Percentiles rank a stretch among this genome's conserved stretches.
Conservation (phyloP, 257 asterid species). For the Linaria vulgaris region DNA sequence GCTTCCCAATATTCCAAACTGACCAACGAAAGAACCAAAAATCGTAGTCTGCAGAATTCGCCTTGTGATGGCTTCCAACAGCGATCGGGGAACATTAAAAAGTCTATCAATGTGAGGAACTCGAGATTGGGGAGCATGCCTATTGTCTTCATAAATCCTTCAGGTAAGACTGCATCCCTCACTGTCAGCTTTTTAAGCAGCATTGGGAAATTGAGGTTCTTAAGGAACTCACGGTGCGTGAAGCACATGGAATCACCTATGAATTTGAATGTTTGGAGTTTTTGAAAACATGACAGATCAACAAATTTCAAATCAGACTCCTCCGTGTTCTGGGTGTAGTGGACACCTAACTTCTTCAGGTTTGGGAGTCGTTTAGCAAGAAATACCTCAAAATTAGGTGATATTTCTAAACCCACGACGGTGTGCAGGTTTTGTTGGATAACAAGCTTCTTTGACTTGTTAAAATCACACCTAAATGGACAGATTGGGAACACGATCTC, state of each 20-base stretch:
- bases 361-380: slow-evolving; percentile 1
- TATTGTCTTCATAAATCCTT: not conserved
- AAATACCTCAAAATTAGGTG: not conserved
- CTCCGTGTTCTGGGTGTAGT: no score
- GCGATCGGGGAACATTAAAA: no score
- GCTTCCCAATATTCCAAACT: slow-evolving; percentile 22
- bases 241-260: no score
- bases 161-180: not conserved
- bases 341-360: not conserved
- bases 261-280: not conserved
- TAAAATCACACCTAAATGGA: no score
- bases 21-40: not conserved
- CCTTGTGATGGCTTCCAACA: no score
- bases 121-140: slow-evolving; percentile 14
- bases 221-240: not conserved
- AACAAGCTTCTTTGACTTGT: not conserved
- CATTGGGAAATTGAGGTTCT: not conserved
- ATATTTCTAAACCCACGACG: not conserved
- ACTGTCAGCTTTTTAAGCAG: not conserved
- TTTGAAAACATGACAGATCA: not conserved
- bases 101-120: slow-evolving; percentile 19
- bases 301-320: not conserved
- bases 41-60: not conserved
- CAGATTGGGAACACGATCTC: not conserved
- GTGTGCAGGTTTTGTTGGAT: not conserved